A percentile compares a stretch with the other conserved stretches of the same genome.
Conservation (phyloP, 352 stramenopile genomes). For the Elongisporangium prolatum region DNA sequence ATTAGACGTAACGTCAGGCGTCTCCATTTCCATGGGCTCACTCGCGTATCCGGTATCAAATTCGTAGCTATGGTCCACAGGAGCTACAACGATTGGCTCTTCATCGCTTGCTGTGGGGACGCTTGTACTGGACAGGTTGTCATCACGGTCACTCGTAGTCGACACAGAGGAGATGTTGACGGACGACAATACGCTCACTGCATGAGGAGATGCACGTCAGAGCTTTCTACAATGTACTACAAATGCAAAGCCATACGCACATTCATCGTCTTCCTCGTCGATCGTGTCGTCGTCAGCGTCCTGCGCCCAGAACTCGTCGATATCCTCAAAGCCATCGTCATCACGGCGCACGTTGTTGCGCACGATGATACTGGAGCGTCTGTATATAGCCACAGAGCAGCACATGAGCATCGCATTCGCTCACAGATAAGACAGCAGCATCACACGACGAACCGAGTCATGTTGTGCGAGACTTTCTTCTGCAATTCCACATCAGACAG, state of each 20-base stretch:
- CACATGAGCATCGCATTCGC: not conserved
- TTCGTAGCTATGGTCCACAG: not conserved
- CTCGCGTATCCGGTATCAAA: not conserved
- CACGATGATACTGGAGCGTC: slow-evolving; percentile 50
- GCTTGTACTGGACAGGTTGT: not conserved
- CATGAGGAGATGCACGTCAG: slow-evolving; percentile 4
- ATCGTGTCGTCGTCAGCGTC: slow-evolving; percentile 40
- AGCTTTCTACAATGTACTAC: slow-evolving; percentile 8
- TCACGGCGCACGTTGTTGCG: slow-evolving; percentile 69
- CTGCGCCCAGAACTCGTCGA: slow-evolving; percentile 86
- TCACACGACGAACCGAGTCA: slow-evolving; percentile 23
- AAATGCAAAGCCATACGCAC: slow-evolving; percentile 6
- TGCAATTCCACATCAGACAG: slow-evolving; percentile 2
- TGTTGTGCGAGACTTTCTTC: slow-evolving; percentile 9
- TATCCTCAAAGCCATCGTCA: slow-evolving; percentile 78
- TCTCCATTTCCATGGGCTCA: slow-evolving; percentile 25
- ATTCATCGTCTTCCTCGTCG: slow-evolving; percentile 33
- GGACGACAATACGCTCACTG: slow-evolving; percentile 21
- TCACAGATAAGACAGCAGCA: not conserved
- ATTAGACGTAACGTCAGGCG: slow-evolving; percentile 32
- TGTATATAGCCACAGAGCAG: slow-evolving; percentile 10
- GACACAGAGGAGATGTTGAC: not conserved
- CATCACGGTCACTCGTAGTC: not conserved
- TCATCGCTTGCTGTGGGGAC: not conserved
- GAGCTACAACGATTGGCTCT: not conserved